Evolutionary conservation across 176 grass and related monocot species (phyloP).

Genomic region (Eleusine indica): DNA sequence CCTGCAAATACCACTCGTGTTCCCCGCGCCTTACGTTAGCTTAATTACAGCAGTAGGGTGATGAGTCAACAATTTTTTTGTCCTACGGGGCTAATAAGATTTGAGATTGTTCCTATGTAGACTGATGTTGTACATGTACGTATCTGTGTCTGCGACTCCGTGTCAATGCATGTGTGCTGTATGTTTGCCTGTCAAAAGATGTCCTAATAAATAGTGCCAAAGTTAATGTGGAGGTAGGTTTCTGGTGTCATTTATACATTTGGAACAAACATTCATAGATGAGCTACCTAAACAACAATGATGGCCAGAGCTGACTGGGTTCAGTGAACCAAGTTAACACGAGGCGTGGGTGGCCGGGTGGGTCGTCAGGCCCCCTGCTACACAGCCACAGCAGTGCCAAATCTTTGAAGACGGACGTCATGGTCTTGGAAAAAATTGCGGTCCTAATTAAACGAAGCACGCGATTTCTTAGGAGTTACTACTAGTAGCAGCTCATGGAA

Average conservation of each 20-base stretch:
- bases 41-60: neutral
- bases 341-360: neutral
- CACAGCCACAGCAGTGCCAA: neutral
- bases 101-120: neutral
- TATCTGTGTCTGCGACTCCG: neutral
- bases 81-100: neutral
- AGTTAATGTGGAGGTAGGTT: neutral
- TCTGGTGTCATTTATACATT: neutral
- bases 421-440: neutral
- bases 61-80: neutral
- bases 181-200: neutral
- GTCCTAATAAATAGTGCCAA: neutral
- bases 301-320: neutral
- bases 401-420: slow-evolving; percentile 6
- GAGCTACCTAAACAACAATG: neutral
- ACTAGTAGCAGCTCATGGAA: neutral
- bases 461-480: neutral
- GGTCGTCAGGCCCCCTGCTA: neutral
- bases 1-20: slow-evolving; percentile 74
- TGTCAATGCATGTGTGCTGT: neutral
- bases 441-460: neutral
- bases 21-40: slow-evolving; percentile 48
- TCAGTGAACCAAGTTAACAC: slow-evolving; percentile 5
- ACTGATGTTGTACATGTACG: neutral
- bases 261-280: neutral